Conservation (phyloP, 23 red algal genomes). For the Agarophyton chilense region DNA sequence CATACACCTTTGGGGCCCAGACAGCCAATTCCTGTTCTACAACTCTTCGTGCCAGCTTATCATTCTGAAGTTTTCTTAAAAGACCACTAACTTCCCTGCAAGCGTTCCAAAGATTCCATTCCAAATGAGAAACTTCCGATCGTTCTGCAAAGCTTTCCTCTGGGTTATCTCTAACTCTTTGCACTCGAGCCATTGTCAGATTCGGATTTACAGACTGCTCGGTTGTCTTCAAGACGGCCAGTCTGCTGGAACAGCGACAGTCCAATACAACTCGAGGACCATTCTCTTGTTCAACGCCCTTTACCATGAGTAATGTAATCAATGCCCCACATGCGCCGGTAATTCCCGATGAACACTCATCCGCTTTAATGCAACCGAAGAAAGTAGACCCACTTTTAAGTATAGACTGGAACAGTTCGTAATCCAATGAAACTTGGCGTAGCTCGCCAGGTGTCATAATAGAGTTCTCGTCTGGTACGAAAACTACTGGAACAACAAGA, state of each 20-base stretch:
- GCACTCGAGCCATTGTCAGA: not conserved
- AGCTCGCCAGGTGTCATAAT: slow-evolving; percentile 47
- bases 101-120: slow-evolving; percentile 45
- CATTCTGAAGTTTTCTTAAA: not conserved
- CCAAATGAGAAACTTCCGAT: slow-evolving; percentile 12
- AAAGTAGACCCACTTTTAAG: slow-evolving; percentile 8
- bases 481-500: slow-evolving; percentile 30
- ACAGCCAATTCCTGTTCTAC: slow-evolving; percentile 42
- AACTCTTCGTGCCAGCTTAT: not conserved
- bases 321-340: not conserved
- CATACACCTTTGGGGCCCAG: slow-evolving; percentile 53
- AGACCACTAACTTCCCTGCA: slow-evolving; percentile 37
- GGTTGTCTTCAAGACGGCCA: not conserved
- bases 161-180: slow-evolving; percentile 18
- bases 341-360: slow-evolving; percentile 21
- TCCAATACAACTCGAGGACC: not conserved
- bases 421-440: slow-evolving; percentile 51
- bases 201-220: not conserved
- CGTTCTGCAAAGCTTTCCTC: slow-evolving; percentile 15
- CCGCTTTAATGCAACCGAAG: slow-evolving; percentile 24
- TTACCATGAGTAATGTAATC: slow-evolving; percentile 1
- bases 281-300: not conserved
- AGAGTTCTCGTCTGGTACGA: slow-evolving; percentile 30
- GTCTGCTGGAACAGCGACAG: slow-evolving; percentile 7
- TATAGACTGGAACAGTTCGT: slow-evolving; percentile 37